Conservation (phyloP, 116 monocot species). For the Phalaenopsis hybrid region DNA sequence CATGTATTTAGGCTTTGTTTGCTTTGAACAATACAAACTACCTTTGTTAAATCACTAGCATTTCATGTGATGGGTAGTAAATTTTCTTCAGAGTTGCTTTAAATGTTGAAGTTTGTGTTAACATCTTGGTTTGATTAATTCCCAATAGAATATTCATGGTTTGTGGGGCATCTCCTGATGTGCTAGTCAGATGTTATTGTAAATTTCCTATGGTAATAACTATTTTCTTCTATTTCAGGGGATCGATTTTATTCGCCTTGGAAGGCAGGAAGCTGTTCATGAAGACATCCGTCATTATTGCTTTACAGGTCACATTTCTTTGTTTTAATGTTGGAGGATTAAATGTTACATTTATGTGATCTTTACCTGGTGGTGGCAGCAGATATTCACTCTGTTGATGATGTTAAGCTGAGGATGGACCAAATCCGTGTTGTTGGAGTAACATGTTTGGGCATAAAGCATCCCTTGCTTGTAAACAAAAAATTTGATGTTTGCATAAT, state of each 20-base stretch:
- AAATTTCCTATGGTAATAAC: background rate
- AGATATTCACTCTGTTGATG: constrained; percentile 41
- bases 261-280: constrained; percentile 77
- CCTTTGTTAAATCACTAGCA: too few relatives aligned
- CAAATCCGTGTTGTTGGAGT: constrained; percentile 78
- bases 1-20: too few relatives aligned
- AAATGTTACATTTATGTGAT: background rate
- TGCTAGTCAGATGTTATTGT: background rate
- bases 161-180: background rate
- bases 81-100: too few relatives aligned
- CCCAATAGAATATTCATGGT: background rate
- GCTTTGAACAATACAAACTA: too few relatives aligned
- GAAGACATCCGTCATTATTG: constrained; percentile 60
- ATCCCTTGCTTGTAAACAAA: constrained; percentile 81
- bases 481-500: constrained; percentile 92
- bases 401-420: constrained; percentile 68
- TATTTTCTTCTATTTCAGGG: constrained; percentile 31
- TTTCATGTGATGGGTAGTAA: too few relatives aligned
- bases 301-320: constrained; percentile 53
- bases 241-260: constrained; percentile 86
- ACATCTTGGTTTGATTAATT: too few relatives aligned
- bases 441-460: constrained; percentile 86
- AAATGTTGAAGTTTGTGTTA: too few relatives aligned
- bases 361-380: constrained; percentile 19
- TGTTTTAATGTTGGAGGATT: background rate